phyloP scores from a whole-genome alignment of 495 filamentous ascomycete species.

The Bombardia bombarda region DNA sequence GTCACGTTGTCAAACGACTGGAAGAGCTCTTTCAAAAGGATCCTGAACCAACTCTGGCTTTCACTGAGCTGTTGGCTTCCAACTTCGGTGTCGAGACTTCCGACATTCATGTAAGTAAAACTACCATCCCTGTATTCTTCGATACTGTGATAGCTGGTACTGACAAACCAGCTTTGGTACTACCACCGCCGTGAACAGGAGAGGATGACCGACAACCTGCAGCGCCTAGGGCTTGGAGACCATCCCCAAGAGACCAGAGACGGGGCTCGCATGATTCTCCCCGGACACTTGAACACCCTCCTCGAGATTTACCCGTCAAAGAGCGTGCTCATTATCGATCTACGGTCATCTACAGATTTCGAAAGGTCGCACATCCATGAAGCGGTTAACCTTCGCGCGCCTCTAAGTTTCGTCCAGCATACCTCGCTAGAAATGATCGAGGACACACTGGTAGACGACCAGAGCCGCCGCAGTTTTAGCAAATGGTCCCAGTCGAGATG shows the following conservation, averaged over 20 bases:
- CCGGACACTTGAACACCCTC: constrained; percentile 37
- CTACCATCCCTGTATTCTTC: no score
- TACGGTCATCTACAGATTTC: constrained; percentile 34
- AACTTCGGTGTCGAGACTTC: constrained; percentile 31
- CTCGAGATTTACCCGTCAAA: constrained; percentile 37
- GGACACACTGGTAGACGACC: constrained; percentile 35
- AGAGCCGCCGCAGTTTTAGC: constrained; percentile 33
- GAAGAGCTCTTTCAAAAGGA: constrained; percentile 38
- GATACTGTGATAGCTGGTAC: not conserved
- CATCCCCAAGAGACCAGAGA: constrained; percentile 15
- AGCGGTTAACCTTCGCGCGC: constrained; percentile 39
- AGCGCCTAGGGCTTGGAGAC: constrained; percentile 26
- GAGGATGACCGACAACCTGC: constrained; percentile 28
- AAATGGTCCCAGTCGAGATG: constrained; percentile 37
- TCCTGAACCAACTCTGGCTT: constrained; percentile 25
- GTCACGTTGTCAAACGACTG: constrained; percentile 29
- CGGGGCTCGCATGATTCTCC: constrained; percentile 35
- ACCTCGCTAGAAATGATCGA: constrained; percentile 42
- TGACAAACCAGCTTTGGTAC: constrained; percentile 31
- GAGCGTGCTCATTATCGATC: constrained; percentile 36
- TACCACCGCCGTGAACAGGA: constrained; percentile 35
- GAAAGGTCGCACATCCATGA: constrained; percentile 38
- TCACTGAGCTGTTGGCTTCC: constrained; percentile 33
- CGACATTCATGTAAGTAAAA: constrained; percentile 20
- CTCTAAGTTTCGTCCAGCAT: constrained; percentile 30